Evolutionary conservation across 495 filamentous ascomycete genomes (phyloP), one percentile per base, ranked within the genome.

Genomic region (Amphirosellinia nigrospora): DNA sequence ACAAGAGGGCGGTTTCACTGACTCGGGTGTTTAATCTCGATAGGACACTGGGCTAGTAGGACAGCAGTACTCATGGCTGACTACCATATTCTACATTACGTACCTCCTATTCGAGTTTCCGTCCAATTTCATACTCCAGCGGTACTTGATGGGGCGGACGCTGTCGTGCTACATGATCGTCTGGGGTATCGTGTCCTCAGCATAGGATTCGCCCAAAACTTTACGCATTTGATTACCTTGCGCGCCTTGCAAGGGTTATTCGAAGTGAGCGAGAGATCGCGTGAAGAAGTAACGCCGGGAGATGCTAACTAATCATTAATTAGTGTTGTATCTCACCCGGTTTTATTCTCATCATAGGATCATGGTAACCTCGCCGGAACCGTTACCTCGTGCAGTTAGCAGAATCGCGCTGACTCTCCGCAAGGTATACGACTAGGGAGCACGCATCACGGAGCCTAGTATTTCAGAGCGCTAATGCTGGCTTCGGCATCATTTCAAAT

Each of bases 401-500:
- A 73, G 72, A 19, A 79, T 75, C 61, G 75, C 64, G 8, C n/a
- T 66, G 4, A 79, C 30, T 67, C 71, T 2, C 74, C 70, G 16
- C 21, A 52, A 81, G 80, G 79, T 82, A 82, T 64, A 76, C 73
- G 10, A 78, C 74, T 1, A 73, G 78, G 26, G 80, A 82, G 71
- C 79, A 81, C 30, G 65, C 80, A 0, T 74, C 75, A 2, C 72
- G 80, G 16, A 67, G 80, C 5, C 68, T 85, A 9, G 69, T 83
- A 65, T 84, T 80, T 77, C 80, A 83, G 69, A 70, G 79, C 43
- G 70, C 82, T 11, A 84, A 83, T 13, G 83, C 82, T 50, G 70
- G 78, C 32, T 77, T 84, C 60, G 82, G 82, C 41, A 74, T 82
- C 46, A 70, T 82, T 28, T 79, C 75, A 30, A 75, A 79, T 50